Base-by-base conservation (phyloP, 495 filamentous ascomycete genomes). In the Aspergillus egyptiacus region DNA sequence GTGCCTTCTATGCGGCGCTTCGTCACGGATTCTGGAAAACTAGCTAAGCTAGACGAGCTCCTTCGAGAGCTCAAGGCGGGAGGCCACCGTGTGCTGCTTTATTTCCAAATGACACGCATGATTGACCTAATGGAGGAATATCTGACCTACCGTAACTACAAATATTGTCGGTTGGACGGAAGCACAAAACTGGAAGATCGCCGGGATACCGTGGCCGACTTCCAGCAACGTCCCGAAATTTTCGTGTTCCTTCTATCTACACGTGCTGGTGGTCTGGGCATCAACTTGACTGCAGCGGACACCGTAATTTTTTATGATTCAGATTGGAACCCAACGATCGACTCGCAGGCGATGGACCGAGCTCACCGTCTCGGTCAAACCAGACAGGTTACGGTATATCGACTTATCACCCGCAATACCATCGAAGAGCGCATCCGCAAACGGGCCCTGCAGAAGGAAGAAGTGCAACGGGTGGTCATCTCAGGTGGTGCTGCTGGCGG, bases 21-120 rank as follows among this genome's bases (percentile, higher is more conserved):
- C 62, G 93, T 99, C 43, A 96, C 91, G 5, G 93, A 97, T 62
- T 95, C 89, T 11, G 93, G 93, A 55, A 99, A 99, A 65, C 78
- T 99, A 41, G 89, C 89, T 27, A 89, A 89, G 58, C 76, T 99
- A 20, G 93, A 99, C 66, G 75, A 87, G 46, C 78, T 99, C 18
- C 75, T 99, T 23, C 81, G 83, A 36, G 75, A 89, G 58, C 80
- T 99, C 47, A 99, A 97, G 74, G 83, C 91, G 44, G 86, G 83
- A 35, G 86, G 86, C 35, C 93, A 99, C 58, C 90, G 93, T 59
- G 93, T 99, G 14, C 80, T 99, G 6, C 74, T 99, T n/a, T 99
- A 99, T 74, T 99, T 99, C 84, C 93, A 99, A 71, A 99, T 99
- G 93, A 99, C 93, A n/a, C 84, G 87, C 57, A 99, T 99, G 93